phyloP scores from a whole-genome alignment of 2,329 filamentous ascomycete genomes.

The Fusarium oligoseptatum region DNA sequence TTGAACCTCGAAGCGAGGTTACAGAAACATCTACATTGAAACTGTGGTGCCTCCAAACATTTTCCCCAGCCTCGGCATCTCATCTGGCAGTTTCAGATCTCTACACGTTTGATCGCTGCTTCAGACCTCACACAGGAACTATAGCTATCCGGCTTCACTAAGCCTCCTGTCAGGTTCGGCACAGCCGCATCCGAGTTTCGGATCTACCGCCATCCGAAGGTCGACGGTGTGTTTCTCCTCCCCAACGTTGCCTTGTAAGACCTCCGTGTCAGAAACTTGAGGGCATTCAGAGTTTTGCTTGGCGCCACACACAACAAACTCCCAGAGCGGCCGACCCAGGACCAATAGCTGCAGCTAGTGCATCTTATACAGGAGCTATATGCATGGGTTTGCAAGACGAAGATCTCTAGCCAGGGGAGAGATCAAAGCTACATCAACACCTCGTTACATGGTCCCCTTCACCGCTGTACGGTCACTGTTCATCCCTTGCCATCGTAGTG shows the following conservation, averaged over 20 bases:
- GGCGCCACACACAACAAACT: slow-evolving; percentile 14
- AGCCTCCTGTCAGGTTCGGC: slow-evolving; percentile 33
- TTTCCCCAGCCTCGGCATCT: slow-evolving; percentile 38
- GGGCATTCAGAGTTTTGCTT: slow-evolving; percentile 28
- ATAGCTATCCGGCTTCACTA: slow-evolving; percentile 39
- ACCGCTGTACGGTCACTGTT: slow-evolving; percentile 29
- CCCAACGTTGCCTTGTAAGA: slow-evolving; percentile 27
- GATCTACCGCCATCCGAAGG: slow-evolving; percentile 26
- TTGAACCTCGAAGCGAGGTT: neutral
- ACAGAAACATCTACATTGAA: slow-evolving; percentile 14
- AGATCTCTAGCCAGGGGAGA: slow-evolving; percentile 36
- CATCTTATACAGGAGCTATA: slow-evolving; percentile 13
- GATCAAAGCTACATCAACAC: slow-evolving; percentile 35
- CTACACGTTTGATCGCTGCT: slow-evolving; percentile 43
- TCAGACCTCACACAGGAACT: slow-evolving; percentile 44
- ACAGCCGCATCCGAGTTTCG: slow-evolving; percentile 28
- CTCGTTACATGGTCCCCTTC: slow-evolving; percentile 30
- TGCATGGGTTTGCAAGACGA: slow-evolving; percentile 15
- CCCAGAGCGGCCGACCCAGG: slow-evolving; percentile 8
- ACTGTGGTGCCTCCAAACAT: slow-evolving; percentile 31
- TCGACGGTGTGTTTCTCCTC: slow-evolving; percentile 33
- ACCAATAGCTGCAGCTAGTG: slow-evolving; percentile 17
- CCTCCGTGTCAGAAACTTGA: slow-evolving; percentile 31
- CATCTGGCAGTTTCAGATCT: slow-evolving; percentile 39
- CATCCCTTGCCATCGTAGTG: slow-evolving; percentile 25